These are phyloP conservation scores for Lomentospora prolificans DNA, from an alignment of 2,329 filamentous ascomycete genomes.

Conservation along the genomic window DNA sequence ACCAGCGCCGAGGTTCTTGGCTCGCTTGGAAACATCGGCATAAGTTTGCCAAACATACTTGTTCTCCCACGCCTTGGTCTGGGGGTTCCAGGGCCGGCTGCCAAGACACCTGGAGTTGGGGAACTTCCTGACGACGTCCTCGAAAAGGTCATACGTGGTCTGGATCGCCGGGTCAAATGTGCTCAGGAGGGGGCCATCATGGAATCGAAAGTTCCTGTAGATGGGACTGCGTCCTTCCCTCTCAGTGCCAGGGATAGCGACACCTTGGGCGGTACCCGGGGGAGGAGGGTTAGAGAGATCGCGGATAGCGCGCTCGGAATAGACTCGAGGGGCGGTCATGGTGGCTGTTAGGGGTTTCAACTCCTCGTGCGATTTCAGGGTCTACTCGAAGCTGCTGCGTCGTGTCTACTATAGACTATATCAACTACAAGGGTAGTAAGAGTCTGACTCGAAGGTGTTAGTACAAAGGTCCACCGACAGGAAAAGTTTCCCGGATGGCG, in stretches of 20 bases:
- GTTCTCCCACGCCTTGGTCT: constrained; percentile 61
- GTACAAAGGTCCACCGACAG: background rate
- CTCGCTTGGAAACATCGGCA: constrained; percentile 63
- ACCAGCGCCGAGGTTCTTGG: constrained; percentile 77
- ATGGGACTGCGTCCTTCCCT: constrained; percentile 61
- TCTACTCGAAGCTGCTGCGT: background rate
- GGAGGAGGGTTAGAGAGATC: constrained; percentile 54
- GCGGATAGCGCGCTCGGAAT: constrained; percentile 18
- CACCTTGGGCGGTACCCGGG: constrained; percentile 65
- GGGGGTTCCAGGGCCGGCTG: constrained; percentile 66
- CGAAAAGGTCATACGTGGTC: constrained; percentile 75
- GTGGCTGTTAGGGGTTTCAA: constrained; percentile 19
- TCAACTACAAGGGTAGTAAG: too few species aligned
- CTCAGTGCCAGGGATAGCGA: constrained; percentile 67
- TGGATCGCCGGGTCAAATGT: constrained; percentile 60
- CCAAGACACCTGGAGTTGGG: constrained; percentile 69
- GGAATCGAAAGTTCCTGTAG: constrained; percentile 76
- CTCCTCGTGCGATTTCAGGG: background rate
- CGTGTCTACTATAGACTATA: background rate
- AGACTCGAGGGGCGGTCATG: constrained; percentile 25
- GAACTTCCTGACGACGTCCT: constrained; percentile 50
- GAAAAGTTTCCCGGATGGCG: background rate
- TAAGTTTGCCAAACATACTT: constrained; percentile 81
- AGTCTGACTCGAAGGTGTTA: too few species aligned
- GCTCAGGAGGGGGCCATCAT: constrained; percentile 59